A percentile compares a stretch with the other conserved stretches of the same genome.
These are phyloP conservation scores for Pseudocercospora pini-densiflorae DNA, from an alignment of 2,329 filamentous ascomycete genomes.

Conservation along the genomic window DNA sequence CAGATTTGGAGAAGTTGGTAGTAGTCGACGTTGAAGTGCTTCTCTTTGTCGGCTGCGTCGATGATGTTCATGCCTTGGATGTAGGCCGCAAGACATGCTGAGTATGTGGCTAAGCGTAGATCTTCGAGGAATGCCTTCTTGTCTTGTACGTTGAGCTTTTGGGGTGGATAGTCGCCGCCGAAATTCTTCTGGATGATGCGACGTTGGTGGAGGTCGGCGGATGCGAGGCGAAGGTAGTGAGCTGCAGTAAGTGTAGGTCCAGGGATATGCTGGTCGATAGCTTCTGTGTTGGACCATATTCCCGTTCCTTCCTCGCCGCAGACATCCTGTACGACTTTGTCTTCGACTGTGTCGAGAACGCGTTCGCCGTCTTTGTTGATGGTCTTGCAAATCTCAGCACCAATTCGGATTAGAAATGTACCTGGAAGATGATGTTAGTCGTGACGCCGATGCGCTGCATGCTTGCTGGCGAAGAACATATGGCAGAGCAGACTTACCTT, in stretches of 20 bases:
- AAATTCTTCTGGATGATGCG: slow-evolving; percentile 55
- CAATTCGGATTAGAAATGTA: slow-evolving; percentile 68
- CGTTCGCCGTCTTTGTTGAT: slow-evolving; percentile 51
- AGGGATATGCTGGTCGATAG: slow-evolving; percentile 64
- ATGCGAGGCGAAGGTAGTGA: slow-evolving; percentile 67
- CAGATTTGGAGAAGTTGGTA: slow-evolving; percentile 63
- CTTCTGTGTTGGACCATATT: slow-evolving; percentile 67
- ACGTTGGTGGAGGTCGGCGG: slow-evolving; percentile 63
- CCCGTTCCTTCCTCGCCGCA: slow-evolving; percentile 70
- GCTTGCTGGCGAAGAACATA: background rate
- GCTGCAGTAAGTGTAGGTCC: slow-evolving; percentile 66
- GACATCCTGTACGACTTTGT: slow-evolving; percentile 73
- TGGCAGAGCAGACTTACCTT: slow-evolving; percentile 29
- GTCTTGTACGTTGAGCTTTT: slow-evolving; percentile 39
- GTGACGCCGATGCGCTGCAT: background rate
- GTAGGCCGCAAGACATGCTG: slow-evolving; percentile 64
- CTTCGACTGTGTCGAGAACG: slow-evolving; percentile 65
- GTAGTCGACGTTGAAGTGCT: slow-evolving; percentile 64
- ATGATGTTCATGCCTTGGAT: slow-evolving; percentile 70
- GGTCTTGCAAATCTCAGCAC: slow-evolving; percentile 62
- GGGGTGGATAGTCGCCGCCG: slow-evolving; percentile 46
- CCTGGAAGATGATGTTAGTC: slow-evolving; percentile 28
- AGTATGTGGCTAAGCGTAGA: slow-evolving; percentile 65
- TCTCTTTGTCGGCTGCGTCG: slow-evolving; percentile 59
- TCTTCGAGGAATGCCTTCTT: slow-evolving; percentile 58